Percentiles rank a stretch among this genome's conserved stretches.
Conservation (phyloP, 345 rosid species). For the Eutrema yunnanense region DNA sequence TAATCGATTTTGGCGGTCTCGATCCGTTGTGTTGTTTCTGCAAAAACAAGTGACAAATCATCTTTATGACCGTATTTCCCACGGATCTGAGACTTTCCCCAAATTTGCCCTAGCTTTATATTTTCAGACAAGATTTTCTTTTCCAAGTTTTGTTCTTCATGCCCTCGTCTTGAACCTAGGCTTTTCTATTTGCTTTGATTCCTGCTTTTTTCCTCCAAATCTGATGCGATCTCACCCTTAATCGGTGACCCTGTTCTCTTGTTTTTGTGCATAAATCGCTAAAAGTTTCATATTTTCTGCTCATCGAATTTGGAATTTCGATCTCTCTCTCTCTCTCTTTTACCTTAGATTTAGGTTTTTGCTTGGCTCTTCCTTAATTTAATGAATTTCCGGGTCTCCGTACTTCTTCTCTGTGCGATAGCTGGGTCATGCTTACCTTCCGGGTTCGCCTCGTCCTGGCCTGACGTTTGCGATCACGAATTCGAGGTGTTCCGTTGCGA, state of each 20-base stretch:
- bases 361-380: neutral
- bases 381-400: slow-evolving; percentile 17
- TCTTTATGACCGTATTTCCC: neutral
- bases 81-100: slow-evolving; percentile 22
- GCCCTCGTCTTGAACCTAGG: neutral
- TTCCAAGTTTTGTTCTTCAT: neutral
- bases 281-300: neutral
- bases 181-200: neutral
- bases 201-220: neutral
- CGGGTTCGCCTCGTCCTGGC: slow-evolving; percentile 25
- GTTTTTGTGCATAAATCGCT: neutral
- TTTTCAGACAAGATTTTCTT: neutral
- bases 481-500: slow-evolving; percentile 36
- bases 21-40: neutral
- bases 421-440: slow-evolving; percentile 27
- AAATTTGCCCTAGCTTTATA: neutral
- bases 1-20: slow-evolving; percentile 18
- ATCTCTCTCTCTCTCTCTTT: neutral
- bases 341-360: neutral
- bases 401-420: slow-evolving; percentile 31
- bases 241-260: neutral
- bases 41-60: slow-evolving; percentile 7
- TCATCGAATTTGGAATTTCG: neutral
- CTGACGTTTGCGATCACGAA: slow-evolving; percentile 39
- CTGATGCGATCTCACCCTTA: neutral